Conservation (phyloP, 805 yeast species). For the Metschnikowia proteae region DNA sequence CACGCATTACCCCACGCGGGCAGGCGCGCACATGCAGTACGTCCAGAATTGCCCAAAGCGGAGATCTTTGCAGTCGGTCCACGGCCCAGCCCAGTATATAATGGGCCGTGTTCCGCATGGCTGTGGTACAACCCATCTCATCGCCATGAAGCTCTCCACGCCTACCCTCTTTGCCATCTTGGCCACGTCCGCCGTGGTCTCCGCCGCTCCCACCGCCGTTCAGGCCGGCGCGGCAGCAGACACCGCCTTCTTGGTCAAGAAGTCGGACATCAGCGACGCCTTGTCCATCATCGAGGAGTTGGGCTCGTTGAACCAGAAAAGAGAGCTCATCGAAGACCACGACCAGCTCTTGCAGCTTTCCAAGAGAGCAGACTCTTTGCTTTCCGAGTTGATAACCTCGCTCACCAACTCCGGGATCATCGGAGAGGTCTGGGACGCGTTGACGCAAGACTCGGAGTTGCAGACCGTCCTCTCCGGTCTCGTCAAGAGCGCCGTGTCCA, state of each 20-base stretch:
- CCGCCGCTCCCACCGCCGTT: slow-evolving; percentile 29
- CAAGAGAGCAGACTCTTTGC: slow-evolving; percentile 35
- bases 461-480: slow-evolving; percentile 24
- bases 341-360: slow-evolving; percentile 25
- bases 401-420: slow-evolving; percentile 38
- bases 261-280: slow-evolving; percentile 34
- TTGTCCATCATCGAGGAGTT: slow-evolving; percentile 32
- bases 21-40: neutral
- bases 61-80: neutral
- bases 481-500: slow-evolving; percentile 29
- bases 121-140: neutral
- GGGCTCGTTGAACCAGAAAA: slow-evolving; percentile 32
- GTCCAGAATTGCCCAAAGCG: neutral
- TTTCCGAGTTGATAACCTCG: slow-evolving; percentile 35
- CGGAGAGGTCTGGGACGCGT: slow-evolving; percentile 31
- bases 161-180: slow-evolving; percentile 39
- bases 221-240: slow-evolving; percentile 18
- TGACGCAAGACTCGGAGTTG: slow-evolving; percentile 32
- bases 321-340: slow-evolving; percentile 30
- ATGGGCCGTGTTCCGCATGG: neutral
- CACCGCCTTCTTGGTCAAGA: slow-evolving; percentile 26
- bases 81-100: slow-evolving; percentile 1
- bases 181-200: slow-evolving; percentile 35
- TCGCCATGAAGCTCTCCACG: slow-evolving; percentile 38
- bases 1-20: slow-evolving; percentile 2